phyloP scores from a whole-genome alignment of 2,329 filamentous ascomycete species.

The Verruconis gallopava region DNA sequence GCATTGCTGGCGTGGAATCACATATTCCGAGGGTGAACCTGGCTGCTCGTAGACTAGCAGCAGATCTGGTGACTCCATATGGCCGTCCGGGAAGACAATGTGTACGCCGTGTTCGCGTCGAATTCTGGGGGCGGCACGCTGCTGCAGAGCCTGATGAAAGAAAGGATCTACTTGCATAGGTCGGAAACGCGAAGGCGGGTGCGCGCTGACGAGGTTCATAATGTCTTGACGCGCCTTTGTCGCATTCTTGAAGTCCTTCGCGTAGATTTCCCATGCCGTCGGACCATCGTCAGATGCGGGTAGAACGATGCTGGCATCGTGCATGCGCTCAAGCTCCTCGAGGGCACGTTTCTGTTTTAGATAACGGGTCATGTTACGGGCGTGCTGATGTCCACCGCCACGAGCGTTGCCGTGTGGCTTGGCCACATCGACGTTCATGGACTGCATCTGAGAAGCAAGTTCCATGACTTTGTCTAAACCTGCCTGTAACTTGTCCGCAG shows the following conservation, averaged over 20 bases:
- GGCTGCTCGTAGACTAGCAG: slow-evolving; percentile 64
- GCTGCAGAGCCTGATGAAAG: slow-evolving; percentile 60
- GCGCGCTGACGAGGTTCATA: slow-evolving; percentile 56
- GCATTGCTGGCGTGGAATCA: slow-evolving; percentile 43
- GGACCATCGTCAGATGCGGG: slow-evolving; percentile 60
- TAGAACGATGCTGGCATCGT: slow-evolving; percentile 79
- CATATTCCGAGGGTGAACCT: slow-evolving; percentile 37
- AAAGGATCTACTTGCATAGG: slow-evolving; percentile 61
- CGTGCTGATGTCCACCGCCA: slow-evolving; percentile 62
- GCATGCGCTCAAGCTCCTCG: slow-evolving; percentile 63
- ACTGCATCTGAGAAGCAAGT: slow-evolving; percentile 75
- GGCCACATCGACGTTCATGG: slow-evolving; percentile 69
- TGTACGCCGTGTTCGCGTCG: slow-evolving; percentile 60
- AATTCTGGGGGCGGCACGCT: slow-evolving; percentile 49
- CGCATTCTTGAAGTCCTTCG: slow-evolving; percentile 70
- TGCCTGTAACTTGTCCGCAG: slow-evolving; percentile 55
- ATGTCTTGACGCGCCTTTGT: slow-evolving; percentile 65
- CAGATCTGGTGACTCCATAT: slow-evolving; percentile 47
- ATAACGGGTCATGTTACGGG: slow-evolving; percentile 77
- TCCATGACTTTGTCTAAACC: slow-evolving; percentile 79
- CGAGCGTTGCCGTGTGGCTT: slow-evolving; percentile 65
- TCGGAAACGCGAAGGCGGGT: slow-evolving; percentile 59
- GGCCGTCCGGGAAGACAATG: slow-evolving; percentile 54
- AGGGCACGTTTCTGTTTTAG: slow-evolving; percentile 71
- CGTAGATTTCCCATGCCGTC: slow-evolving; percentile 78